Base-by-base conservation (phyloP, 495 filamentous ascomycete species). In the Podospora australis region DNA sequence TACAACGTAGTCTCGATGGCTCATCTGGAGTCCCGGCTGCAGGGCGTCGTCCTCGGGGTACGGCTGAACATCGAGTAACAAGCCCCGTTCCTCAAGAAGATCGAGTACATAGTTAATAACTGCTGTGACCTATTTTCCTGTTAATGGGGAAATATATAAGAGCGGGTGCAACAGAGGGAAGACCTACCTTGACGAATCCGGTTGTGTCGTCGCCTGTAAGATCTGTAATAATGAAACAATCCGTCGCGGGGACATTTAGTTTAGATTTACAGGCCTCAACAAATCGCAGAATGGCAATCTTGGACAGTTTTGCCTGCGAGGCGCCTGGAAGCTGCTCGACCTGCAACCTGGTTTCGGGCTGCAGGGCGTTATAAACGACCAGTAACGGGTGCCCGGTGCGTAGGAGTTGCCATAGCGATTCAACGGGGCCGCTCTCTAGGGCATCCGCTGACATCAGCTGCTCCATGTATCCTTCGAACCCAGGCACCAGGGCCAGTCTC, bases 51-150 rank as follows among this genome's bases (percentile, higher is more conserved):
- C 71, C 45, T 70, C 69, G 22, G 67, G 68, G 49, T 70, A 73
- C 6, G 62, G 69, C 62, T 74, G 56, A 58, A 74, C 42, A 60
- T 80, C 66, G 58, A 78, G 71, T 23, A 97, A 75, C 39, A 87
- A 71, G 20, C 87, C 86, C 32, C 81, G 75, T 59, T 81, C 67
- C 50, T 90, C 81, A 25, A 92, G 79, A 21, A 90, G 79, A 62
- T 98, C 91, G 41, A 97, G 75, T 24, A 98, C 91, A 52, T 82
- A 81, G 59, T 92, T 95, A 44, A 98, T 86, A 29, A 95, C 90
- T 70, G 85, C 65, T 39, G 65, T 73, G 21, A 75, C 71, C 68
- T 73, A 34, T 21, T 11, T 38, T 4, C 14, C 7, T n/a, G 59
- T 62, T 20, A 68, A n/a, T n/a, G n/a, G n/a, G n/a, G 58, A 38